Conservation (phyloP, 2,329 filamentous ascomycete species). For the Pseudocercospora pini-densiflorae region DNA sequence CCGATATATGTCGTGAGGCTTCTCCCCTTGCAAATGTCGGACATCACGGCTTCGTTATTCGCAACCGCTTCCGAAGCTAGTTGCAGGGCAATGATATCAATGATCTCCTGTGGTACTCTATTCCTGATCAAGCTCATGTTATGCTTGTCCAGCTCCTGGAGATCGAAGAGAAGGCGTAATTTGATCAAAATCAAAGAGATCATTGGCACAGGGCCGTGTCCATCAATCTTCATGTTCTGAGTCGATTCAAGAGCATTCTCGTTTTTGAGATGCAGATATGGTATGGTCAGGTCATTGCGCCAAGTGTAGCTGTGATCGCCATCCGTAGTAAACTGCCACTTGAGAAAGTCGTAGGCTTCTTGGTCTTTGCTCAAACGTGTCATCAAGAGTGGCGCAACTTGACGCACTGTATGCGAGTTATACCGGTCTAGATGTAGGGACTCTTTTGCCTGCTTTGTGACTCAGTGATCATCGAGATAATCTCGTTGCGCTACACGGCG, state of each 20-base stretch:
- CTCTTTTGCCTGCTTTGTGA: too few species aligned
- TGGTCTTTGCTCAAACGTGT: slow-evolving; percentile 14
- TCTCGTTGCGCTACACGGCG: too few species aligned
- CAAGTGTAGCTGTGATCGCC: too few species aligned
- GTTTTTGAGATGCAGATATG: slow-evolving; percentile 12
- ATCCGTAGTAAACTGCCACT: slow-evolving; percentile 14
- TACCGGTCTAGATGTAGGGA: too few species aligned
- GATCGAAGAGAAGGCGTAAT: slow-evolving; percentile 11
- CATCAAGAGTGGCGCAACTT: slow-evolving; percentile 11
- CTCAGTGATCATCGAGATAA: too few species aligned
- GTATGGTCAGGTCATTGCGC: background rate
- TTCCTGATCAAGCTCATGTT: background rate
- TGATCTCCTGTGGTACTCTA: slow-evolving; percentile 4
- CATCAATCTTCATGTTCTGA: too few species aligned
- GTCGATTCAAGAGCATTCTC: slow-evolving; percentile 1
- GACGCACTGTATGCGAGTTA: too few species aligned
- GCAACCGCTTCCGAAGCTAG: background rate
- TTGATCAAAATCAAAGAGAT: background rate
- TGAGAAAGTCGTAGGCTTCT: slow-evolving; percentile 21
- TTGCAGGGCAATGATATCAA: background rate
- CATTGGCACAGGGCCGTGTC: too few species aligned
- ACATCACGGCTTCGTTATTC: background rate
- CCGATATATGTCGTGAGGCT: background rate
- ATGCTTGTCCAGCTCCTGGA: slow-evolving; percentile 3
- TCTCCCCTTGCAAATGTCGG: slow-evolving; percentile 8